Evolutionary conservation across 2,329 filamentous ascomycete genomes (phyloP).

Genomic region (Chlorencoelia australis): DNA sequence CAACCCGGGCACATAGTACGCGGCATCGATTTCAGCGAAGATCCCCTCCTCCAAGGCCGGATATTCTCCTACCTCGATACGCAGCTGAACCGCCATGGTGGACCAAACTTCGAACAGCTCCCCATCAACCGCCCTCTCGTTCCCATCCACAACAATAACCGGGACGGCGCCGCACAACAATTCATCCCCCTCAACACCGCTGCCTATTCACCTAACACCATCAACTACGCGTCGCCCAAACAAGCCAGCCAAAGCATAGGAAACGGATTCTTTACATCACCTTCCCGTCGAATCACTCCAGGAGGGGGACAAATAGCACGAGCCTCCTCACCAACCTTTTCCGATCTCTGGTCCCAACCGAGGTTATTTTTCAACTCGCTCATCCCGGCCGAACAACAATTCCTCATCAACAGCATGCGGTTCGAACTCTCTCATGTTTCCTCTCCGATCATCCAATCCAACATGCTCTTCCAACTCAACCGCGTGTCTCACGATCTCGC

Average conservation of each 20-base stretch:
- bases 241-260: constrained; percentile 56
- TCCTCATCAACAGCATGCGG: constrained; percentile 62
- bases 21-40: constrained; percentile 56
- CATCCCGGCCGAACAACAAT: constrained; percentile 54
- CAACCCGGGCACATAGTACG: constrained; percentile 51
- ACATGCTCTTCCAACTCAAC: constrained; percentile 60
- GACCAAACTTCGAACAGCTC: constrained; percentile 45
- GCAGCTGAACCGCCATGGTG: constrained; percentile 44
- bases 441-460: constrained; percentile 48
- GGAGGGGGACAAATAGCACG: constrained; percentile 50
- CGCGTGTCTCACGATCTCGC: constrained; percentile 58
- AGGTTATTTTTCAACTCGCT: constrained; percentile 68
- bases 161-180: constrained; percentile 60
- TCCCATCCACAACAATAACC: constrained; percentile 47
- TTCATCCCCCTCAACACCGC: constrained; percentile 57
- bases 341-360: constrained; percentile 64
- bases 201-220: constrained; percentile 56
- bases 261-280: constrained; percentile 61
- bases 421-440: constrained; percentile 57
- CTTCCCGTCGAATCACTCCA: constrained; percentile 39
- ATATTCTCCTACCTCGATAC: constrained; percentile 61
- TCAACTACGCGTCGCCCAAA: constrained; percentile 51
- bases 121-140: constrained; percentile 31
- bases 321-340: constrained; percentile 50
- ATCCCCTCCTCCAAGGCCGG: constrained; percentile 57